Percentiles rank a stretch among this genome's conserved stretches.
These are phyloP conservation scores for Sporothrix euskadiensis DNA, from an alignment of 2,329 filamentous ascomycete genomes.

Conservation along the genomic window DNA sequence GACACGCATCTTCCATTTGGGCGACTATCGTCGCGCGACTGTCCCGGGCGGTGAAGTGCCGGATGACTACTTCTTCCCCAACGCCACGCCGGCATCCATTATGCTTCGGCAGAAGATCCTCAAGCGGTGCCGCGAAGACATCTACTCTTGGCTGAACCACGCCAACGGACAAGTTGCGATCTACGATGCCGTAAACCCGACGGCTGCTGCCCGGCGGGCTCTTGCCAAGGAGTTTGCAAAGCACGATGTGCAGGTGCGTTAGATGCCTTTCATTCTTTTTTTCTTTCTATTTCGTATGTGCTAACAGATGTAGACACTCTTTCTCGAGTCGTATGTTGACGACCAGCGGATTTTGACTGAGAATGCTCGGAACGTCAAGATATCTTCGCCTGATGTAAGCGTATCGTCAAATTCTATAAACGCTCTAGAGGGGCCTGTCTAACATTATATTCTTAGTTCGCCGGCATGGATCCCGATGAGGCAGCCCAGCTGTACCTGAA, in stretches of 20 bases:
- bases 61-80: conserved; percentile 96
- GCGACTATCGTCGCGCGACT: conserved; percentile 91
- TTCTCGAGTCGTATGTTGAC: conserved; percentile 94
- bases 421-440: background rate
- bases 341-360: conserved; percentile 93
- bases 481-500: conserved; percentile 89
- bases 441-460: conserved; percentile 58
- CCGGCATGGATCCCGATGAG: conserved; percentile 87
- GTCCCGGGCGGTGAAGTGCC: conserved; percentile 83
- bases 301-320: conserved; percentile 67
- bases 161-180: conserved; percentile 98
- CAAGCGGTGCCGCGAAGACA: conserved; percentile 95
- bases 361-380: conserved; percentile 96
- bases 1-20: conserved; percentile 94
- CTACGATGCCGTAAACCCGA: conserved; percentile 95
- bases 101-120: conserved; percentile 94
- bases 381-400: conserved; percentile 87
- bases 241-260: conserved; percentile 78
- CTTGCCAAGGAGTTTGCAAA: conserved; percentile 97
- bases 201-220: conserved; percentile 75
- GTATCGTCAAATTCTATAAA: too few species aligned
- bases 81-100: conserved; percentile 89
- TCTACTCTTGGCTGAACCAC: conserved; percentile 92
- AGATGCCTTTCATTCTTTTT: background rate
- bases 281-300: background rate